phyloP scores from a whole-genome alignment of 2,329 filamentous ascomycete species.

The Knufia fluminis region DNA sequence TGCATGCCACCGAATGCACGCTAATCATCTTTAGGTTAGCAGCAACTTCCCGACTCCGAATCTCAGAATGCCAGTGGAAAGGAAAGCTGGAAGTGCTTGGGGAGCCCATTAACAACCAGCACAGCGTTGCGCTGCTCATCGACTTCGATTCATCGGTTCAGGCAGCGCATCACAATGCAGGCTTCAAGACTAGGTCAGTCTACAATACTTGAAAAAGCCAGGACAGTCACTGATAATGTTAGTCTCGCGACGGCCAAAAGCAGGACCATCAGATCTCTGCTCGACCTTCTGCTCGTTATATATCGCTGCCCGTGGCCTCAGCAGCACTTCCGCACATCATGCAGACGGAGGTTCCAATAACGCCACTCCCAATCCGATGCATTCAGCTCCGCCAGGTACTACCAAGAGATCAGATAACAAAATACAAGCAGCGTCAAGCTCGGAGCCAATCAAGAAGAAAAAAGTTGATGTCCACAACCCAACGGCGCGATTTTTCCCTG shows the following conservation, averaged over 20 bases:
- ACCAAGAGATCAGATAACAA: background rate
- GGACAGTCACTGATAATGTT: background rate
- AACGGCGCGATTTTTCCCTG: no score
- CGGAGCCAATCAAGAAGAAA: background rate
- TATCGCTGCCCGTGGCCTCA: slow-evolving; percentile 7
- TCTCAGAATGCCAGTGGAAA: no score
- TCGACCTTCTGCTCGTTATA: slow-evolving; percentile 7
- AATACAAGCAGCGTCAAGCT: background rate
- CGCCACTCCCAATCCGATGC: slow-evolving; percentile 5
- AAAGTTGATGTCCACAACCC: no score
- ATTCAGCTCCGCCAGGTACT: slow-evolving; percentile 1
- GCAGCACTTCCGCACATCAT: background rate
- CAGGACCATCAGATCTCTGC: slow-evolving; percentile 2
- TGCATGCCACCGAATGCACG: no score
- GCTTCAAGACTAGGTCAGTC: background rate
- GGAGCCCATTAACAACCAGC: background rate
- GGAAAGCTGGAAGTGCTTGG: no score
- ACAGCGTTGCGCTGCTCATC: background rate
- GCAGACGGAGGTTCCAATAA: slow-evolving; percentile 7
- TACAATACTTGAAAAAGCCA: background rate
- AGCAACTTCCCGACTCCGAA: no score
- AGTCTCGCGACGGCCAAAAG: slow-evolving; percentile 1
- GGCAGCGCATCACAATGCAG: background rate
- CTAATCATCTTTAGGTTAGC: no score
- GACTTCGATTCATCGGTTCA: no score